These are phyloP conservation scores for Daldinia eschscholtzii DNA, from an alignment of 2,329 filamentous ascomycete species.

Conservation along the genomic window DNA sequence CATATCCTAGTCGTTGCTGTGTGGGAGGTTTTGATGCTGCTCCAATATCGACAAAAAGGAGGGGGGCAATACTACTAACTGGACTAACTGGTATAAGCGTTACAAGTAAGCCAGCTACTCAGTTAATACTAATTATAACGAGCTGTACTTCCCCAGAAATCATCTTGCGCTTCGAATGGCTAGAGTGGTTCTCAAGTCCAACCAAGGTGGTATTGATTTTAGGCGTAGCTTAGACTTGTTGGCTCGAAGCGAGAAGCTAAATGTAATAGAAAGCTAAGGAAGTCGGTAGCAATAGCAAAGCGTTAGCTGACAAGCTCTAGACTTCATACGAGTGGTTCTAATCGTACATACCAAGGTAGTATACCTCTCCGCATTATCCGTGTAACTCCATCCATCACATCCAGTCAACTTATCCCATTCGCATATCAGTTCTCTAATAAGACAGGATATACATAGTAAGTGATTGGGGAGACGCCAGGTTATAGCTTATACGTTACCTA, in stretches of 20 bases:
- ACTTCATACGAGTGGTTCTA: slow-evolving; percentile 1
- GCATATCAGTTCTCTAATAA: slow-evolving; percentile 13
- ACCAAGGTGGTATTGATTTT: not conserved
- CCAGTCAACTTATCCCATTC: not conserved
- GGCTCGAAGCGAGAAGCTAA: not conserved
- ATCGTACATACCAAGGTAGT: slow-evolving; percentile 7
- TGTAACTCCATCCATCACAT: not conserved
- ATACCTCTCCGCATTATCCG: slow-evolving; percentile 14
- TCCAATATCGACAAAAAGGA: not conserved
- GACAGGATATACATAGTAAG: not conserved
- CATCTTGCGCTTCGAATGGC: not conserved
- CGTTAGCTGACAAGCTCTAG: slow-evolving; percentile 3
- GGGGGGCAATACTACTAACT: not conserved
- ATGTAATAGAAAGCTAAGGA: slow-evolving; percentile 6
- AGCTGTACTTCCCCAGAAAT: not conserved
- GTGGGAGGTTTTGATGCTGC: not conserved
- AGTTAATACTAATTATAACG: not conserved
- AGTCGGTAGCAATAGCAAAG: not conserved
- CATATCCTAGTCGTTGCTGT: not conserved
- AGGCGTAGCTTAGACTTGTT: not conserved
- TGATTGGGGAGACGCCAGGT: slow-evolving; percentile 6
- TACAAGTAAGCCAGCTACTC: no score
- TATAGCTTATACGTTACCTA: not conserved
- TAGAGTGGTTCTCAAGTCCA: not conserved
- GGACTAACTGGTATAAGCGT: not conserved